Base-by-base conservation (phyloP, 331 rosid genomes). In the Dryas integrifolia region DNA sequence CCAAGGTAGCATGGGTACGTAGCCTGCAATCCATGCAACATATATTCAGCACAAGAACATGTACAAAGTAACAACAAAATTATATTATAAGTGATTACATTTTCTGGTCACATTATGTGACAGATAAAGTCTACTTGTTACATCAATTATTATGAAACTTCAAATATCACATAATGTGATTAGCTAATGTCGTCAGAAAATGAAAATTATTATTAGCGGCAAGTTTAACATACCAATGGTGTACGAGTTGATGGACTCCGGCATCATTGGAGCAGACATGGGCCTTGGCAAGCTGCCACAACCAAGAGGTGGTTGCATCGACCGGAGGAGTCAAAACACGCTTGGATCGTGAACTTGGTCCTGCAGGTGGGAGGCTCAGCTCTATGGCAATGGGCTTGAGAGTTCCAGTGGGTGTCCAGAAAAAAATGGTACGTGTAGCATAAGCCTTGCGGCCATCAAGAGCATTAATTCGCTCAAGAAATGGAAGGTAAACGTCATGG, bases 201-300 rank as follows among this genome's bases (percentile, higher is more conserved):
- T 6, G 10, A 58, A 43, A 35, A n/a, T 61, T 26, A 26, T 26
- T 1, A 26, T 1, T 26, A 30, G 35, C 35, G 35, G 35, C 35
- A 30, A 30, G 35, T 30, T 59, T 59, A 53, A 10, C 84, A 51
- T 83, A 93, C 98, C 97, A 94, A 82, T 94, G 98, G 78, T 94
- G 86, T n/a, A 85, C 84, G 18, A 94, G 98, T 81, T 94, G 98
- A 85, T 94, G 98, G 43, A 89, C 96, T 9, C 98, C 98, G 0
- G 93, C 96, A 47, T 94, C 98, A 26, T 94, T 94, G 82, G 95
- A 69, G 74, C 92, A 84, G 44, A 88, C 96, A 43, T 94, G 98
- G 5, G 97, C 90, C 85, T 94, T 94, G 26, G 98, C 98, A 55
- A 94, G 92, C 82, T 86, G 90, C 98, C 98, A 94, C 21, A 62